Base-by-base conservation (phyloP, 345 rosid species). In the Brassica rapa region DNA sequence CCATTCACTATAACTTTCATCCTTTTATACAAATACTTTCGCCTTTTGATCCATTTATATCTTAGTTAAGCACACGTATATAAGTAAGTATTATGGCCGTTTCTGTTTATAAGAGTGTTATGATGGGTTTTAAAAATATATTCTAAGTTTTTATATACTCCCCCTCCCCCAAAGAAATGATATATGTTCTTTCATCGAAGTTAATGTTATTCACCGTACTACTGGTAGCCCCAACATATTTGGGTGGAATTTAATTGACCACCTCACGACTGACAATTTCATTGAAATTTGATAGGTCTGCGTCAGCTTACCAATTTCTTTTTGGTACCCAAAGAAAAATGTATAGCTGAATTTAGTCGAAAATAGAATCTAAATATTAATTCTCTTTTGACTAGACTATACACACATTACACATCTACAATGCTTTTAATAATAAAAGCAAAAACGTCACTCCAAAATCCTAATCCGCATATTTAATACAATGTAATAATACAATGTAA, bases 241-340 rank as follows among this genome's bases (percentile, higher is more conserved):
- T 53, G 82, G 79, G 79, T 80, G 35, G 33, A 80, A 62, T 74
- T 80, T 51, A 80, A 62, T 1, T 73, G 66, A 8, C 78, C 70
- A 73, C 70, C 82, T 68, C 24, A 73, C 57, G 1, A 23, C 82
- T 72, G 82, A 79, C 78, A 73, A 12, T 35, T 68, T 73, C 74
- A 79, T 68, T 79, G 68, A 68, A 8, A 68, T 25, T 79, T 68
- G 35, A 16, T 53, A 49, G 43, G 70, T 24, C 67, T 41, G 25
- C 73, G n/a, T 60, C 66, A 61, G 56, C 16, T 51, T 62, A 29
- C 66, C 61, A 8, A 37, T 67, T 80, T 62, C 21, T 1, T 49
- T 70, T 41, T 74, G 5, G 71, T 53, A 61, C 70, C 25, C 4
- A 14, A 74, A 61, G 35, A 25, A 19, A 4, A 29, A 37, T 30